phyloP scores from a whole-genome alignment of 768 basidiomycete genomes.

The Clitopilus passeckerianus region DNA sequence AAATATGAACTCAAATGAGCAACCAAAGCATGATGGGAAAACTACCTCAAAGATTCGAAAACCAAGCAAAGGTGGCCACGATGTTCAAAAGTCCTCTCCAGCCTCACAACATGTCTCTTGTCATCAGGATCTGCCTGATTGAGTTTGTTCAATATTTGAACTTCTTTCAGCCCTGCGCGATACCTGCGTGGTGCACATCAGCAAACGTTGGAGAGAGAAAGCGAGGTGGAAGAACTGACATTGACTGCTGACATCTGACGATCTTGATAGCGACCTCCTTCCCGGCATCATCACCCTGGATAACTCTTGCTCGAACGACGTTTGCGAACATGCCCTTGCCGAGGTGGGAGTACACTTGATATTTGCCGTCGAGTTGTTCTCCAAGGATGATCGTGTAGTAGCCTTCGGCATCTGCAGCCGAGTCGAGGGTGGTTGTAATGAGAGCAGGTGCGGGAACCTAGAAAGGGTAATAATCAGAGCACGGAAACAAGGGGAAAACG shows the following conservation, averaged over 20 bases:
- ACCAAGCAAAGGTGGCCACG: constrained; percentile 95
- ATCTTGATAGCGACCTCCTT: constrained; percentile 97
- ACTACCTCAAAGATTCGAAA: constrained; percentile 90
- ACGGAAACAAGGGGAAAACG: neutral
- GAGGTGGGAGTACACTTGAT: constrained; percentile 92
- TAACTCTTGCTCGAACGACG: constrained; percentile 84
- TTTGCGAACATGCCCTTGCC: constrained; percentile 99
- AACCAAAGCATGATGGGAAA: constrained; percentile 28
- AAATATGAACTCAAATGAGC: neutral
- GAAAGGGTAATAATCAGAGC: neutral
- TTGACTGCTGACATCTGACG: constrained; percentile 91
- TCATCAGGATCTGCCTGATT: constrained; percentile 91
- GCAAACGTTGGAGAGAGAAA: constrained; percentile 4
- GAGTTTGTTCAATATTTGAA: constrained; percentile 81
- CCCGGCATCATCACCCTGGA: constrained; percentile 53
- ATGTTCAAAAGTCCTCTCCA: constrained; percentile 94
- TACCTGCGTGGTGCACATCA: constrained; percentile 50
- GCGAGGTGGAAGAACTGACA: constrained; percentile 49
- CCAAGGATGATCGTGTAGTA: constrained; percentile 94
- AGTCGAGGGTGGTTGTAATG: constrained; percentile 70
- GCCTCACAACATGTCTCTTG: constrained; percentile 92
- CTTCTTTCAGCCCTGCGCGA: constrained; percentile 91
- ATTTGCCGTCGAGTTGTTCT: constrained; percentile 90
- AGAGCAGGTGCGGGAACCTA: constrained; percentile 54
- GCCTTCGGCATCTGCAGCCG: constrained; percentile 90